Evolutionary conservation across 345 rosid species (phyloP), one percentile per base, ranked within the genome.

Genomic region (Rubroshorea leprosula): DNA sequence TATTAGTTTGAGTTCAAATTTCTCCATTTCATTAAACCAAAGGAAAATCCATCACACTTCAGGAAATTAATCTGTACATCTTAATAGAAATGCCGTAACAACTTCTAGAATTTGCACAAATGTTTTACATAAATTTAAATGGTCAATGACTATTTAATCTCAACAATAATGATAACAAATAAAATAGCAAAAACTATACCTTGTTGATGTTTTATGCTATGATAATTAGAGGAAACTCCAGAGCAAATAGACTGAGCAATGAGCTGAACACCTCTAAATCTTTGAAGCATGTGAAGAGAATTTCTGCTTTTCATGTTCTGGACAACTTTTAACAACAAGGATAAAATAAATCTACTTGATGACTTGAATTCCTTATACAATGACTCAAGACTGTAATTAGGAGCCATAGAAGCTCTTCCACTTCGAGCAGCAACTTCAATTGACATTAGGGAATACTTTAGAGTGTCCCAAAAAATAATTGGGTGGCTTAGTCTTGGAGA

Each of bases 381-480:
- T 24, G 80, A 68, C 73, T 65, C 55, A 41, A 74, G 71, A 64
- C 74, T 58, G 70, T 76, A 74, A 54, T 63, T 76, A 66, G 97
- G 81, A 48, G 55, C 64, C 74, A 78, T 11, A 31, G 77, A 67
- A 23, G 74, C 62, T 75, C 78, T 80, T 60, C 76, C 80, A 59
- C 83, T 63, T 31, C 99, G 96, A 56, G 83, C 75, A 61, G 86
- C 78, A 73, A 89, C 73, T 75, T 93, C 99, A 64, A 83, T 80
- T 18, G 96, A 85, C 57, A 79, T 74, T 49, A 93, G 84, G 45
- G 99, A 82, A 72, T 83, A 87, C 72, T 78, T 82, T n/a, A 93
- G 94, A 49, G 86, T 80, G 74, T 93, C 96, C 99, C 99, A 93
- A 81, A 89, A 77, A 51, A 87, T 67, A 66, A 83, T 65, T 52